Evolutionary conservation across 1,284 basidiomycete species (phyloP).

Genomic region (Cerrena zonata): DNA sequence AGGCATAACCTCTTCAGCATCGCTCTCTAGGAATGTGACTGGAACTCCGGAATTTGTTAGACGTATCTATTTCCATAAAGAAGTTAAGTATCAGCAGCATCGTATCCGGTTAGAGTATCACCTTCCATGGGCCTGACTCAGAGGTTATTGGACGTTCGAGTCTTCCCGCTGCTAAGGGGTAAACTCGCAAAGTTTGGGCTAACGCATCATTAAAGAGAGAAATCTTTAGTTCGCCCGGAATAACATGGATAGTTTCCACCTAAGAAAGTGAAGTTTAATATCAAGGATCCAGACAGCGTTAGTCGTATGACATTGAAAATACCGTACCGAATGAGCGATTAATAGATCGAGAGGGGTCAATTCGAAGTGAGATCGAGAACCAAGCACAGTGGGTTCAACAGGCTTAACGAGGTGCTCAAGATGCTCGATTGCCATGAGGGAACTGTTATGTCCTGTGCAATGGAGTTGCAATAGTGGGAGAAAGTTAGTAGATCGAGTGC

Average conservation of each 20-base stretch:
- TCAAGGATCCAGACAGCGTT: background rate
- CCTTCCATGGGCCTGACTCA: slow-evolving; percentile 13
- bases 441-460: too few species aligned
- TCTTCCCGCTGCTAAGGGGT: slow-evolving; percentile 14
- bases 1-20: slow-evolving; percentile 10
- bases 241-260: slow-evolving; percentile 15
- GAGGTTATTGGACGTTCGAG: slow-evolving; percentile 3
- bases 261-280: too few species aligned
- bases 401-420: background rate
- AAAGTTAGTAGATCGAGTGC: too few species aligned
- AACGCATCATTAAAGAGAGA: slow-evolving; percentile 12
- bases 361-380: background rate
- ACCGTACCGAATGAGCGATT: background rate
- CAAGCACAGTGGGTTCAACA: background rate
- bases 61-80: slow-evolving; percentile 8
- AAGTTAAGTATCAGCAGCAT: background rate
- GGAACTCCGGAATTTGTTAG: slow-evolving; percentile 12
- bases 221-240: slow-evolving; percentile 13
- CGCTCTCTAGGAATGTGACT: slow-evolving; percentile 11
- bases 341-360: background rate
- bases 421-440: background rate
- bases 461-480: too few species aligned
- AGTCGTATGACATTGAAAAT: background rate
- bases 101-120: background rate
- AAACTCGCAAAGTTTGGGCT: slow-evolving; percentile 10